Base-by-base conservation (phyloP, 352 stramenopile species). In the Poterioochromonas sp. region DNA sequence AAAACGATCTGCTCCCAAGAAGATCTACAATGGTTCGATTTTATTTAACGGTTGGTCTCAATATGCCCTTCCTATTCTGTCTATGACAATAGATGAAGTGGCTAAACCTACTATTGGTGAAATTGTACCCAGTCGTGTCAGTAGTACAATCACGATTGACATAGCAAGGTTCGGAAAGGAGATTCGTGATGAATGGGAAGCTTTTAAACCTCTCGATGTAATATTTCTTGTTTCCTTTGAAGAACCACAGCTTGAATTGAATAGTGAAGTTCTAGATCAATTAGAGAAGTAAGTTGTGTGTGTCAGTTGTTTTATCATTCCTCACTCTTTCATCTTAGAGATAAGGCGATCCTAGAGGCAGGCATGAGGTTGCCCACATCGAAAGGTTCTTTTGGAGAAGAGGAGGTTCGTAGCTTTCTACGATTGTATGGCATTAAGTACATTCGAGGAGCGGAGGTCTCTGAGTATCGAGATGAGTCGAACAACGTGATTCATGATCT, bases 221-320 rank as follows among this genome's bases (percentile, higher is more conserved):
- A 81, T 98, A 3, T 98, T 97, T 83, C 83, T 98, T 20, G 81
- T 98, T 60, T 86, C 84, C 26, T 80, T 99, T 11, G 85, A 92
- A 81, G 85, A 84, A 12, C 83, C 83, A 18, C 5, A 68, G 5
- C 12, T 40, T 12, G 22, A 68, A 18, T 22, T 22, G 5, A 35
- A 26, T 73, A 78, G 40, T n/a, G n/a, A n/a, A n/a, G n/a, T n/a
- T n/a, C n/a, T n/a, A n/a, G n/a, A n/a, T n/a, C n/a, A n/a, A n/a
- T n/a, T n/a, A n/a, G n/a, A n/a, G n/a, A n/a, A n/a, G n/a, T n/a
- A n/a, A n/a, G n/a, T n/a, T n/a, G n/a, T n/a, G n/a, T n/a, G n/a
- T n/a, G n/a, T n/a, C n/a, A n/a, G n/a, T n/a, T n/a, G n/a, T n/a
- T n/a, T n/a, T n/a, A n/a, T n/a, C n/a, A n/a, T n/a, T n/a, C n/a